Percentiles rank a stretch among this genome's conserved stretches.
Evolutionary conservation across 352 stramenopile species (phyloP).

Genomic region (Globisporangium acanthophoron): DNA sequence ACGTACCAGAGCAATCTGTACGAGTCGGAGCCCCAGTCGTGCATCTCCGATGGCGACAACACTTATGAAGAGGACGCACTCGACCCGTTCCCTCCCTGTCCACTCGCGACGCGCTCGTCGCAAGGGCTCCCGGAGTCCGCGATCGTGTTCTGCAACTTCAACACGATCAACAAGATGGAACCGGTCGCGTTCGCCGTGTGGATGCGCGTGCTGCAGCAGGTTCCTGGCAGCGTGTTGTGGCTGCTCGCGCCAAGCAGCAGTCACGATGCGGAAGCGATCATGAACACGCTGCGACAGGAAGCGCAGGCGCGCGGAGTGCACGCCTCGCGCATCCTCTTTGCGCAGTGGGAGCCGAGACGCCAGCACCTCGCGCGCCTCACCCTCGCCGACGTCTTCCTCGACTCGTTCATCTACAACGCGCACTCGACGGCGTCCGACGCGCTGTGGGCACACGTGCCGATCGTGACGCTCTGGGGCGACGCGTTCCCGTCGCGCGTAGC

Average conservation of each 20-base stretch:
- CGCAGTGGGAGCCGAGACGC: slow-evolving; percentile 42
- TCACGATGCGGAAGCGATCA: slow-evolving; percentile 18
- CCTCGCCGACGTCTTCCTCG: slow-evolving; percentile 90
- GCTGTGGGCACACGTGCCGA: slow-evolving; percentile 83
- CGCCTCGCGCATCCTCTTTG: slow-evolving; percentile 64
- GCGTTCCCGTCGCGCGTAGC: slow-evolving; percentile 72
- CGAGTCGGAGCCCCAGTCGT: slow-evolving; percentile 18
- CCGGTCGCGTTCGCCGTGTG: slow-evolving; percentile 82
- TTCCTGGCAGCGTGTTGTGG: slow-evolving; percentile 85
- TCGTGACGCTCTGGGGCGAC: slow-evolving; percentile 84
- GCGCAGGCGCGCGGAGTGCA: slow-evolving; percentile 63
- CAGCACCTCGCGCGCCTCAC: slow-evolving; percentile 78
- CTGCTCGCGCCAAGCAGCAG: slow-evolving; percentile 48
- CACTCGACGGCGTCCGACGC: slow-evolving; percentile 92
- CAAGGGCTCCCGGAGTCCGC: slow-evolving; percentile 25
- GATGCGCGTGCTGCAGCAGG: slow-evolving; percentile 84
- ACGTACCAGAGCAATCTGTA: slow-evolving; percentile 91
- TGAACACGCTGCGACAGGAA: slow-evolving; percentile 41
- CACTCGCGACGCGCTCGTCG: slow-evolving; percentile 12
- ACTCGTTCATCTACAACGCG: slow-evolving; percentile 94
- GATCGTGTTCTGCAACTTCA: slow-evolving; percentile 90
- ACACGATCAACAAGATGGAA: slow-evolving; percentile 94
- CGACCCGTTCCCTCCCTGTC: slow-evolving; percentile 13
- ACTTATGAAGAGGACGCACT: background rate
- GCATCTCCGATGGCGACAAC: background rate